Percentiles rank a stretch among this genome's conserved stretches.
Conservation (phyloP, 2,329 filamentous ascomycete genomes). For the Tolypocladium album region DNA sequence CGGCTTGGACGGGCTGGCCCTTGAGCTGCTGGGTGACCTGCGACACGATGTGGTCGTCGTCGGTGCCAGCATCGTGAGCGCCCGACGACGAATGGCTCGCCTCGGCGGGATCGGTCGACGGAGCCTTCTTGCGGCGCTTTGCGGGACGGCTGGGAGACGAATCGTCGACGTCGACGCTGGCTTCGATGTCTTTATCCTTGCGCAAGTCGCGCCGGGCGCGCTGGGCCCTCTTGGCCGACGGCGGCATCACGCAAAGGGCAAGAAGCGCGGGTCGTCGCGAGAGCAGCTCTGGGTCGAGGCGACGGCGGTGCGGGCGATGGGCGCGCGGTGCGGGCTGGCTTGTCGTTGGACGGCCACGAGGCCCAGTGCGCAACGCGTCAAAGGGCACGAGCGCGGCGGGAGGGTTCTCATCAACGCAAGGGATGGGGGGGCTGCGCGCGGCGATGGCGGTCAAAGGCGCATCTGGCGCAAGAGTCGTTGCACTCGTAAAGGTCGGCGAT, state of each 20-base stretch:
- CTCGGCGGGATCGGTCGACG: slow-evolving; percentile 6
- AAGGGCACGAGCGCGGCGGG: background rate
- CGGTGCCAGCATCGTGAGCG: slow-evolving; percentile 27
- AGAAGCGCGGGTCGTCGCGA: no score
- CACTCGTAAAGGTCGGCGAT: background rate
- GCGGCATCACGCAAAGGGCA: no score
- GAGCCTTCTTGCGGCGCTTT: slow-evolving; percentile 52
- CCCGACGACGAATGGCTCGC: slow-evolving; percentile 8
- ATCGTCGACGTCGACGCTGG: slow-evolving; percentile 30
- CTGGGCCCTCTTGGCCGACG: slow-evolving; percentile 25
- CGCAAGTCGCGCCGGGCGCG: slow-evolving; percentile 27
- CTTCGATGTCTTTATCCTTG: slow-evolving; percentile 21
- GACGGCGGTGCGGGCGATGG: no score
- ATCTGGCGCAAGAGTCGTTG: background rate
- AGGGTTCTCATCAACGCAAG: background rate
- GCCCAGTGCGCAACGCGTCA: background rate
- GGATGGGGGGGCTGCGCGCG: background rate
- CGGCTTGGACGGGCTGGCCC: slow-evolving; percentile 42
- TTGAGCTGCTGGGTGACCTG: slow-evolving; percentile 44
- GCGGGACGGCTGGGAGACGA: slow-evolving; percentile 51
- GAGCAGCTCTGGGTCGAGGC: background rate
- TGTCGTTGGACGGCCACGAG: background rate
- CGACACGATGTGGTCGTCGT: slow-evolving; percentile 45
- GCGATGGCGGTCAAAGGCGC: background rate
- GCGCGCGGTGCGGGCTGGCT: background rate